Evolutionary conservation across 164 flowering plant species (phyloP), one percentile per base, ranked within the genome.

Genomic region (Berberis thunbergii): DNA sequence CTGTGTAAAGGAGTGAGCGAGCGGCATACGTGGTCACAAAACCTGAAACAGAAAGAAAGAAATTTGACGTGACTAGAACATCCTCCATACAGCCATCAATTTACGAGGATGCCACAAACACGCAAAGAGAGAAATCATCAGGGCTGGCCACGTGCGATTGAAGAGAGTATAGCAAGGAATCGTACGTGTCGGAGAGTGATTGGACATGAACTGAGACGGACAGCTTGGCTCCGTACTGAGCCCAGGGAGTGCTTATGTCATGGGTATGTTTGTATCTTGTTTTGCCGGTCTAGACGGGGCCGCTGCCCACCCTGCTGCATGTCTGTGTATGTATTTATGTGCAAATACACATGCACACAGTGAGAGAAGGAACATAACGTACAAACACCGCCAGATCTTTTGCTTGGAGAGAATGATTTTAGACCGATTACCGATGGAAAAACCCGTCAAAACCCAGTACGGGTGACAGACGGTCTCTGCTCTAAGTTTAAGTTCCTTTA

Each of bases 331-430:
- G 26, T 26, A 26, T 26, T 26, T 26, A 26, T 26, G 26, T 26
- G 26, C 26, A 26, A 26, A 26, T 26, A 26, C 26, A 26, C 26
- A 26, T 26, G 26, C 26, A 26, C 26, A 26, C 26, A 26, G 26
- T 26, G 26, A 26, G 26, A 26, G 26, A 26, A 26, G 26, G 26
- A 26, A 26, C 26, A 26, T 26, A 26, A 26, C 26, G 26, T 26
- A 26, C 38, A 11, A 59, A 45, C 46, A 67, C 65, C 71, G 72
- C 60, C 64, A 69, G 69, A 76, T 74, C 77, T 71, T 79, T 73
- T 76, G 77, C 79, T 70, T 76, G 68, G 13, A 48, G 54, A 42
- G 58, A 4, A 4, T 41, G 48, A 11, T 57, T 43, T 11, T 50
- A 5, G 40, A 46, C 53, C 75, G 75, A 60, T 74, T 63, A 65